Percentiles rank a stretch among this genome's conserved stretches.
These are phyloP conservation scores for Uronychia binucleata DNA, from an alignment of 73 alveolate genomes.

Conservation along the genomic window DNA sequence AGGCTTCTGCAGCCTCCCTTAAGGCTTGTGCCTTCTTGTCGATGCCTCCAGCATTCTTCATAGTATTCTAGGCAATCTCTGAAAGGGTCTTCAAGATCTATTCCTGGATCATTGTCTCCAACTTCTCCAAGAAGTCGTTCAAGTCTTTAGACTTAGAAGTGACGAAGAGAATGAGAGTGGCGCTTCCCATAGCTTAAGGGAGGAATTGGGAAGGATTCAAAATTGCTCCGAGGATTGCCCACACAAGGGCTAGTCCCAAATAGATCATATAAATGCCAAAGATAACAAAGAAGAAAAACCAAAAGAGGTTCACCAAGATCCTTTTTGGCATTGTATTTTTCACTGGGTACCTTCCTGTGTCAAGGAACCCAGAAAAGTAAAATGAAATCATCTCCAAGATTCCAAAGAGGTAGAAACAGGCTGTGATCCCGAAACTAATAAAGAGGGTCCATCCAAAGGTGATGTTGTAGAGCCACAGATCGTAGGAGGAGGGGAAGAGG, in stretches of 20 bases:
- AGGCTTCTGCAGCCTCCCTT: too few species aligned
- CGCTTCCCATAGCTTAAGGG: constrained; percentile 10
- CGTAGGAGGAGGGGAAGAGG: too few species aligned
- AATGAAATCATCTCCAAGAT: constrained; percentile 12
- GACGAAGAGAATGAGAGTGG: not conserved
- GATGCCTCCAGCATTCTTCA: too few species aligned
- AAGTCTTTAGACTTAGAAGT: not conserved
- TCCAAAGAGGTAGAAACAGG: too few species aligned
- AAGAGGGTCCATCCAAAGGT: too few species aligned
- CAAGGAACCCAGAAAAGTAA: constrained; percentile 9
- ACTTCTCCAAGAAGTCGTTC: too few species aligned
- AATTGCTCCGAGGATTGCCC: constrained; percentile 23
- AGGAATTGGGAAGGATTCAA: constrained; percentile 28
- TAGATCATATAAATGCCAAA: not conserved
- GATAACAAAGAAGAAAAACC: not conserved
- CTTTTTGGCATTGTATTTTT: not conserved
- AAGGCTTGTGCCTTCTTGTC: too few species aligned
- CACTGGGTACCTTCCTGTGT: constrained; percentile 11
- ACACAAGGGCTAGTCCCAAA: constrained; percentile 2
- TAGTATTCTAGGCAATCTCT: too few species aligned
- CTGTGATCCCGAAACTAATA: too few species aligned
- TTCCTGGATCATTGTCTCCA: too few species aligned
- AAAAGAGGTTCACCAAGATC: not conserved
- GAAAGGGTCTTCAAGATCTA: too few species aligned
- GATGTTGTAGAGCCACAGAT: too few species aligned